Base-by-base conservation (phyloP, 31 red algal species). In the Pterothamnion heteromorphum region DNA sequence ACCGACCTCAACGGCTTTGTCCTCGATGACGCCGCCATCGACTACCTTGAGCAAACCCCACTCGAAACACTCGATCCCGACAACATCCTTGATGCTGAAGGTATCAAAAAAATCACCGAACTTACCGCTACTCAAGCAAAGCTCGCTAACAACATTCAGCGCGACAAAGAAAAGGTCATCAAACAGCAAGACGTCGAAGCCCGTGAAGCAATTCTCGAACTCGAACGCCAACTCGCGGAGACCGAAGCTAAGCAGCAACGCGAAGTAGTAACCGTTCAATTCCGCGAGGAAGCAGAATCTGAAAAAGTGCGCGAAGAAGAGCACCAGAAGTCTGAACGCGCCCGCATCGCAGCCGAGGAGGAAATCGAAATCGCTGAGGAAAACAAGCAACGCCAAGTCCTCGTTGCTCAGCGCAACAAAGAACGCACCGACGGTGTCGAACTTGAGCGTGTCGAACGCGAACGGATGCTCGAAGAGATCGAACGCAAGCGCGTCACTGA, bases 81-180 rank as follows among this genome's bases (percentile, higher is more conserved):
- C n/a, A 64, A 64, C n/a, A 64, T 64, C n/a, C 51, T 64, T n/a
- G 51, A 64, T 64, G 51, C 51, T 64, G 51, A 64, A 64, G 51
- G 51, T 64, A 64, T 64, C n/a, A 64, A 64, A 64, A 64, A 64
- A n/a, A 64, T 64, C n/a, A 64, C 51, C n/a, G 51, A 64, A 18
- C 51, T 64, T 64, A 64, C 51, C n/a, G 51, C 51, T 64, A n/a
- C 9, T 64, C 51, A 64, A 64, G 51, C 51, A 9, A 64, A 64
- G 51, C 51, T 64, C n/a, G 9, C 51, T 64, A 64, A 64, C n/a
- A 64, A 64, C n/a, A 64, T 64, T 64, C 51, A 64, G 51, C 9
- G 51, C 9, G 51, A 64, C n/a, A 64, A 64, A n/a, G 51, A 64
- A 64, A 64, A 64, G 51, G 51, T 64, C n/a, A 64, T 64, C n/a